A percentile compares a stretch with the other conserved stretches of the same genome.
Evolutionary conservation across 1,139 yeast genomes (phyloP).

Genomic region (Candida frijolesensis): DNA sequence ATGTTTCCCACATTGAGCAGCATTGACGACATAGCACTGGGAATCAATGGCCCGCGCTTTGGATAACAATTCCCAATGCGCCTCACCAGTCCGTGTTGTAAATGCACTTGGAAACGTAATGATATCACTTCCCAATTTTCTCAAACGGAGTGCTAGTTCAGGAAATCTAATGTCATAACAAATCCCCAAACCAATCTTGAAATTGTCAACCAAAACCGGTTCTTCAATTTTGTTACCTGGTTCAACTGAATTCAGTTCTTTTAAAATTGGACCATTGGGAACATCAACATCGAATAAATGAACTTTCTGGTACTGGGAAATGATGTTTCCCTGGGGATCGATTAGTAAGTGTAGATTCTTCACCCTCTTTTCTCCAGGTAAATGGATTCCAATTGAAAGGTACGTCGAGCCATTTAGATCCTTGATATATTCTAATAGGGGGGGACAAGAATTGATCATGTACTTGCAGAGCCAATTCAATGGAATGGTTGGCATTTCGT

Average conservation of each 20-base stretch:
- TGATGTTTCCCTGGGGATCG: slow-evolving; percentile 60
- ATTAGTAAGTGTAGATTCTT: slow-evolving; percentile 77
- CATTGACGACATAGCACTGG: slow-evolving; percentile 85
- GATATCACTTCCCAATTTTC: slow-evolving; percentile 75
- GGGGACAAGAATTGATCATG: slow-evolving; percentile 52
- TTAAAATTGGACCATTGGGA: slow-evolving; percentile 69
- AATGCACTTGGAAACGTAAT: slow-evolving; percentile 89
- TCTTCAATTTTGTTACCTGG: slow-evolving; percentile 61
- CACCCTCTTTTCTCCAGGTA: slow-evolving; percentile 59
- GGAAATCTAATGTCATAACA: slow-evolving; percentile 93
- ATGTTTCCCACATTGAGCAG: slow-evolving; percentile 89
- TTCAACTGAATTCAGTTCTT: slow-evolving; percentile 79
- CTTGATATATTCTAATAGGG: slow-evolving; percentile 51
- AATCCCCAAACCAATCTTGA: slow-evolving; percentile 71
- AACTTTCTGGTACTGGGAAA: slow-evolving; percentile 74
- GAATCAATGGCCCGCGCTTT: slow-evolving; percentile 85
- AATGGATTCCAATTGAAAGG: slow-evolving; percentile 75
- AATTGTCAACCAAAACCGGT: slow-evolving; percentile 53
- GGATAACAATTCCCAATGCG: slow-evolving; percentile 85
- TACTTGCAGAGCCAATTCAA: slow-evolving; percentile 55
- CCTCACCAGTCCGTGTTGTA: slow-evolving; percentile 86
- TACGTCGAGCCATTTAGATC: slow-evolving; percentile 24
- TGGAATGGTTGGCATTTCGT: slow-evolving; percentile 65
- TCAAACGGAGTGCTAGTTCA: slow-evolving; percentile 66
- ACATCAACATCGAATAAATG: slow-evolving; percentile 91